Conservation (phyloP, 495 filamentous ascomycete species). For the Chaetomium cochliodes region DNA sequence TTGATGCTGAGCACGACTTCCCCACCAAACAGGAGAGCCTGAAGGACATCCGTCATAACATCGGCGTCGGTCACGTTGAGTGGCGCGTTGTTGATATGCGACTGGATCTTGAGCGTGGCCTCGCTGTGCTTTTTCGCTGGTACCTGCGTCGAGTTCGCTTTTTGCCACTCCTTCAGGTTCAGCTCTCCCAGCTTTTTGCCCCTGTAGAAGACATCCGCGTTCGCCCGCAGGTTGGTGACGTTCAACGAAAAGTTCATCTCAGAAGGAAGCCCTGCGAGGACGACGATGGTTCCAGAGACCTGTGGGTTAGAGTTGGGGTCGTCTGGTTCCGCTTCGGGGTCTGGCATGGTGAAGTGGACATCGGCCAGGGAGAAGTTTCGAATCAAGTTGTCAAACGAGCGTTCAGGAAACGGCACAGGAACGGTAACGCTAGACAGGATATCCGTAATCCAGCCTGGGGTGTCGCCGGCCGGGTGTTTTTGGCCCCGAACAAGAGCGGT, state of each 20-base stretch:
- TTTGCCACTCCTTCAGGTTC: conserved; percentile 76
- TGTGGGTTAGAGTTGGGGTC: conserved; percentile 71
- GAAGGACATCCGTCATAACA: conserved; percentile 71
- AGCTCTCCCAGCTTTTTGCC: conserved; percentile 72
- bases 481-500: conserved; percentile 80
- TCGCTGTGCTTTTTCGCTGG: conserved; percentile 52
- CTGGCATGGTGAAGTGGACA: conserved; percentile 79
- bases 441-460: conserved; percentile 77
- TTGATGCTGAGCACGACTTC: conserved; percentile 64
- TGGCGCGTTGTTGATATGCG: conserved; percentile 72
- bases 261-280: conserved; percentile 70
- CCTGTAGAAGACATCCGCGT: conserved; percentile 75
- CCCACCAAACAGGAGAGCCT: conserved; percentile 71
- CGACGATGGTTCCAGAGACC: conserved; percentile 78
- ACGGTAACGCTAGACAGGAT: conserved; percentile 79
- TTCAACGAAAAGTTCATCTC: conserved; percentile 82
- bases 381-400: conserved; percentile 74
- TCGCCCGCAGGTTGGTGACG: conserved; percentile 70
- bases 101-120: conserved; percentile 65
- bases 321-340: conserved; percentile 70
- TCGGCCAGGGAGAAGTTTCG: conserved; percentile 80
- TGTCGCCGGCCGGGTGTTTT: conserved; percentile 58
- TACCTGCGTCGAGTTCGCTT: conserved; percentile 72
- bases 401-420: conserved; percentile 78
- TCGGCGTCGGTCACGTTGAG: conserved; percentile 74